Base-by-base conservation (phyloP, 1,284 basidiomycete genomes). In the Ustilago hordei region DNA sequence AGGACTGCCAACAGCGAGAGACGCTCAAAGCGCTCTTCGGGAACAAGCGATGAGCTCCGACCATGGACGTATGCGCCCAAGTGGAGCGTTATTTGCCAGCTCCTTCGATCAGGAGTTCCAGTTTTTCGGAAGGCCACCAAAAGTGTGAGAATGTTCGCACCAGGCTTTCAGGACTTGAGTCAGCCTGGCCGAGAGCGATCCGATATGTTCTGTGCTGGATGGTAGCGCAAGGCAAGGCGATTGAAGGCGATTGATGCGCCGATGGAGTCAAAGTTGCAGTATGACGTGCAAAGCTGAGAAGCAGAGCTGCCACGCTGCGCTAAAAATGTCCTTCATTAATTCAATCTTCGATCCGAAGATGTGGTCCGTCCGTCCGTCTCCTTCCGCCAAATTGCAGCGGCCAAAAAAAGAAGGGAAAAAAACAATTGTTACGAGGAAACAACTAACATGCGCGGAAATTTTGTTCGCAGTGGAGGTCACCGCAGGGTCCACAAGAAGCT, bases 11-110 rank as follows among this genome's bases (percentile, higher is more conserved):
- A 48, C 50, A 48, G 28, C 61, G 61, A 62, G 70, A 68, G 61
- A 68, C 70, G 70, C 70, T 55, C 54, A 45, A 68, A 58, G 65
- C 70, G 65, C 61, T 64, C 48, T 60, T 64, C 38, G 54, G 58
- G 8, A 73, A 31, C 34, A 63, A 64, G 11, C 62, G 55, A 53
- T 54, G 55, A 38, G 71, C 60, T 32, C 62, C 71, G 66, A 74
- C 63, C 71, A 74, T 74, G 32, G 48, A 17, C 28, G 5, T 28
- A 23, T 28, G 32, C 7, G 43, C n/a, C 23, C 23, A 34, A 19
- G 8, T 28, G 8, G 32, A 47, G 31, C 32, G 41, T 8, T 5
- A 4, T 34, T 43, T 41, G n/a, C 43, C 7, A 45, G 17, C 34
- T 11, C 31, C 31, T 36, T 8, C 31, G 3, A 55, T 4, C 31